Evolutionary conservation across 371 early-diverging fungal species (phyloP), one percentile per base, ranked within the genome.

Genomic region (Mucor indicus): DNA sequence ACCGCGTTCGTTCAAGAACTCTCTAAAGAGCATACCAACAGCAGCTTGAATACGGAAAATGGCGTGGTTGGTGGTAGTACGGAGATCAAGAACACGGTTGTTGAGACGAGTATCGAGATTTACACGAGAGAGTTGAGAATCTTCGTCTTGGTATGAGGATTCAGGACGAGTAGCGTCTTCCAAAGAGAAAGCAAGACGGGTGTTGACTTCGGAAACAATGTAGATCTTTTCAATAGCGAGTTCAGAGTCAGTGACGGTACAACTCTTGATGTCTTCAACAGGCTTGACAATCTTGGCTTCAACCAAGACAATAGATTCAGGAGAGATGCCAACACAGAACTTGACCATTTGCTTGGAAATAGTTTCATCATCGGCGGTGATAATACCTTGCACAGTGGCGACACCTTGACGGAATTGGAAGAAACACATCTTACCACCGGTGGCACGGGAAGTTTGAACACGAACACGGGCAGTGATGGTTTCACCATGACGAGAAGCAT

Each of bases 11-110:
- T 84, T 76, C 53, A 99, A 75, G 72, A 87, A 97, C 53, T 94
- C 93, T 64, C 99, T 89, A 88, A 99, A 99, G 42, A 95, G 75
- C 53, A 79, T 77, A 74, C 92, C 85, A n/a, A 98, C 89, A 27
- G 90, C 97, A 19, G 92, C 89, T 71, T 99, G 97, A 55, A 99
- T 80, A 48, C 95, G 86, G 87, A 99, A 98, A 47, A 99, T 98
- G 38, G 99, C 93, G 37, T 98, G 93, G 79, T 98, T 97, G 55
- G 99, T 92, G 53, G 83, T 85, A 24, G 98, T 96, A 51, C 99
- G 84, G 47, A 99, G 79, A 72, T 99, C 99, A 44, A 99, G 81
- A 24, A 95, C 85, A 55, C 99, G 90, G 81, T 95, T 88, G 85
- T 99, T 89, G 42, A 99, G 87, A 50, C 99, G 87, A 19, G 98